A percentile compares a stretch with the other conserved stretches of the same genome.
Evolutionary conservation across 1,139 yeast species (phyloP).

Genomic region (Eremothecium coryli): DNA sequence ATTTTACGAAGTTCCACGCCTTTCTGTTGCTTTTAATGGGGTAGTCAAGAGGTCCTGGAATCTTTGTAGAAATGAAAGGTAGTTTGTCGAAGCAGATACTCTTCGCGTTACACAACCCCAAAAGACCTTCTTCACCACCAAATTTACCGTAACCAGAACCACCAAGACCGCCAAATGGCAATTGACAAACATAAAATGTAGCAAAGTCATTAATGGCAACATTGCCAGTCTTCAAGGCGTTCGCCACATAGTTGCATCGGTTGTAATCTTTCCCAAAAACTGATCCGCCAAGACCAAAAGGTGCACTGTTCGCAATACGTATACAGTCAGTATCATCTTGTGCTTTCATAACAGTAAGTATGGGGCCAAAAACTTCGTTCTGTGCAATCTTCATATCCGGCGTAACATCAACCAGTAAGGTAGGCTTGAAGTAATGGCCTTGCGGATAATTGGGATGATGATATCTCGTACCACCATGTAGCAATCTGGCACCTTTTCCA

Average conservation of each 20-base stretch:
- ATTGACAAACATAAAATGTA: slow-evolving; percentile 85
- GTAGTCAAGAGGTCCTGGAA: slow-evolving; percentile 83
- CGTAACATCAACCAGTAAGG: slow-evolving; percentile 73
- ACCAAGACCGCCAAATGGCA: slow-evolving; percentile 91
- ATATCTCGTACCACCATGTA: slow-evolving; percentile 71
- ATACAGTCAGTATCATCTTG: slow-evolving; percentile 57
- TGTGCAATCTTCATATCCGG: slow-evolving; percentile 70
- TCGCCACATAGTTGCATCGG: slow-evolving; percentile 54
- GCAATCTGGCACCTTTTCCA: slow-evolving; percentile 63
- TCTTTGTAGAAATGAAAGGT: slow-evolving; percentile 67
- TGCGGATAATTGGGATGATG: slow-evolving; percentile 88
- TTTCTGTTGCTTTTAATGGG: slow-evolving; percentile 72
- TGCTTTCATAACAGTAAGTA: slow-evolving; percentile 71
- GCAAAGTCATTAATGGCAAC: slow-evolving; percentile 97
- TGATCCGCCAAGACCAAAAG: slow-evolving; percentile 85
- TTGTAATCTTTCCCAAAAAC: slow-evolving; percentile 61
- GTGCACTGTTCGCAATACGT: slow-evolving; percentile 74
- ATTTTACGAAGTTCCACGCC: slow-evolving; percentile 82
- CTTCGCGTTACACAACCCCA: slow-evolving; percentile 80
- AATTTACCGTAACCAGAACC: slow-evolving; percentile 95
- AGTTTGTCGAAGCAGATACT: slow-evolving; percentile 78
- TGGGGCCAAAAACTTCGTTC: slow-evolving; percentile 90
- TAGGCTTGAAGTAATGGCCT: slow-evolving; percentile 89
- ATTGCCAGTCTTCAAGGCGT: slow-evolving; percentile 66
- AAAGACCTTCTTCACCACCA: slow-evolving; percentile 92